A percentile compares a stretch with the other conserved stretches of the same genome.
Evolutionary conservation across 768 basidiomycete species (phyloP).

Genomic region (Sporobolomyces phaffii): DNA sequence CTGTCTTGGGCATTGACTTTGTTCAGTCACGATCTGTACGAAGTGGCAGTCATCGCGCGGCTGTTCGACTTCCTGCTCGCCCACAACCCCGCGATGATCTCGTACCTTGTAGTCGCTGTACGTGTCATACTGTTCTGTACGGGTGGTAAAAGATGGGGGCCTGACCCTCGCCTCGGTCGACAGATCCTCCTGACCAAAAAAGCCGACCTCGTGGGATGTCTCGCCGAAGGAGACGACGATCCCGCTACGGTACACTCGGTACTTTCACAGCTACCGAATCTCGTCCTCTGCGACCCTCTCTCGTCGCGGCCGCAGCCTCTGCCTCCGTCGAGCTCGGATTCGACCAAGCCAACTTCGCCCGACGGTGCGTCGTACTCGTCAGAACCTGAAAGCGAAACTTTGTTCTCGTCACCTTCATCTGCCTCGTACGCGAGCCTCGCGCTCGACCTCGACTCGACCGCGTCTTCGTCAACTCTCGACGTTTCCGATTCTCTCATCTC

Average conservation of each 20-base stretch:
- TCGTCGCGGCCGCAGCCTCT: not conserved
- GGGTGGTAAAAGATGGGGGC: too few species aligned
- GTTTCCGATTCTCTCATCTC: conserved; percentile 27
- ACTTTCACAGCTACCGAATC: conserved; percentile 42
- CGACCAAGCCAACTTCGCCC: not conserved
- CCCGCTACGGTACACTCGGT: conserved; percentile 48
- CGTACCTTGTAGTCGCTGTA: conserved; percentile 49
- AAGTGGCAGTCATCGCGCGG: conserved; percentile 46
- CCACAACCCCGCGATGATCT: conserved; percentile 49
- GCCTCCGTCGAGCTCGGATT: too few species aligned
- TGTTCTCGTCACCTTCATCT: not conserved
- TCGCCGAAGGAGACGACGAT: conserved; percentile 42
- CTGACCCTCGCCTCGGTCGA: too few species aligned
- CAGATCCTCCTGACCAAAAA: conserved; percentile 49
- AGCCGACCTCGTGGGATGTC: conserved; percentile 43
- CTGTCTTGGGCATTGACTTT: conserved; percentile 50
- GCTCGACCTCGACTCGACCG: not conserved
- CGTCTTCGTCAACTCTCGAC: not conserved
- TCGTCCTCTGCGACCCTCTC: conserved; percentile 10
- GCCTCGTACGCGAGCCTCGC: too few species aligned
- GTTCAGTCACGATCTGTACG: conserved; percentile 50
- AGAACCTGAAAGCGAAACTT: conserved; percentile 3
- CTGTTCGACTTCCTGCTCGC: conserved; percentile 51
- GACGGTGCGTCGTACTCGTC: too few species aligned
- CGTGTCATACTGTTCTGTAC: too few species aligned